Evolutionary conservation across 2,329 filamentous ascomycete genomes (phyloP), one percentile per base, ranked within the genome.

Genomic region (Epichloe gansuensis): DNA sequence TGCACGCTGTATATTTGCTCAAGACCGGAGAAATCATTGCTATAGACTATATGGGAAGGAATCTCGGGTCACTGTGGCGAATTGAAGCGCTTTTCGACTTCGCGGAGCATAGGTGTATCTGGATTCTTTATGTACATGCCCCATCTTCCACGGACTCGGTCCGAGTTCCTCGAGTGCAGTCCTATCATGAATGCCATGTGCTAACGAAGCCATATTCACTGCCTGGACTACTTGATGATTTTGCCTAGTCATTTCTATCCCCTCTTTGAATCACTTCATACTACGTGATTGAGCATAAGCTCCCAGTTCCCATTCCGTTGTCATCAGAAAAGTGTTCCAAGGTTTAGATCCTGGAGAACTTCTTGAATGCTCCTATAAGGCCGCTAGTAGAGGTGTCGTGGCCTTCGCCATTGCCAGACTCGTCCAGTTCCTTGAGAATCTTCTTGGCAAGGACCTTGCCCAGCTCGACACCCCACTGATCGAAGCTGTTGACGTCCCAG

Each of bases 401-500:
- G 54, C 78, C 80, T 54, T 75, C 74, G 52, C 83, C 83, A 61
- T 80, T 82, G 56, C 81, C 87, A n/a, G 78, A 70, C 66, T 85
- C 78, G 59, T 96, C 90, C 54, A 98, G 79, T 77, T 98, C 93
- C 64, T 72, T 71, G 62, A 88, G 84, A 58, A 91, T 90, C 75
- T 89, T 91, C 83, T 91, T 97, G 56, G 93, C 93, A 60, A 98
- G 76, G 42, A 86, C 83, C 85, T 98, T 98, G 70, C 93, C 93
- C 57, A 98, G 77, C 78, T 98, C 93, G 45, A 98, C 93, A 73
- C 93, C 93, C 93, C 93, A 98, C 78, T 98, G 93, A 75, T 98
- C 93, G 67, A 97, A 98, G 65, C 85, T 90, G 82, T 98, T 98
- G 78, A 98, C 95, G 75, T 97, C 95, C 93, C 93, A 98, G 68